Evolutionary conservation across 768 basidiomycete species (phyloP).

Genomic region (Leccinellum rugosiceps): DNA sequence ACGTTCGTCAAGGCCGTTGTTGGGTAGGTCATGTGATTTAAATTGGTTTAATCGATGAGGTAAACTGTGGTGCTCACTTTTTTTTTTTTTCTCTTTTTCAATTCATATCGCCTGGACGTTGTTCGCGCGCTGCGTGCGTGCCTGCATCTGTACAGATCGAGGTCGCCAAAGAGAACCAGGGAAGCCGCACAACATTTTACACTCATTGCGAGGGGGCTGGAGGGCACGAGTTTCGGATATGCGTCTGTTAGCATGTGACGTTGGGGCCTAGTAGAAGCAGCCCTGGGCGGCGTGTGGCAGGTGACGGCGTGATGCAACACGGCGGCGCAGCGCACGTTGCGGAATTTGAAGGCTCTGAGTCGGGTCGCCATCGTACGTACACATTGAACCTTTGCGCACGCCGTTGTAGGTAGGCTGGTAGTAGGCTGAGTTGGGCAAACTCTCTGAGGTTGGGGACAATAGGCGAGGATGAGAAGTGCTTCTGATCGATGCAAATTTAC

Average conservation of each 20-base stretch:
- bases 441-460: too few species aligned
- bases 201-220: constrained; percentile 77
- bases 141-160: constrained; percentile 45
- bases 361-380: too few species aligned
- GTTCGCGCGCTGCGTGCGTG: not conserved
- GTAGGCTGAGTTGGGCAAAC: too few species aligned
- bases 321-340: too few species aligned
- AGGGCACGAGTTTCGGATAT: constrained; percentile 84
- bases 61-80: not conserved
- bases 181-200: constrained; percentile 89
- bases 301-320: not conserved
- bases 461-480: not conserved
- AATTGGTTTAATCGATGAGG: not conserved
- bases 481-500: not conserved
- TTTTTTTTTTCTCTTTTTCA: not conserved
- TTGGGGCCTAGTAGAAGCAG: not conserved
- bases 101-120: too few species aligned
- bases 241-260: constrained; percentile 54
- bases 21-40: constrained; percentile 44
- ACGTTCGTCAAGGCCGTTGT: constrained; percentile 70
- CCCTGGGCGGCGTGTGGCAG: not conserved
- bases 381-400: too few species aligned
- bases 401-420: too few species aligned
- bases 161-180: constrained; percentile 68
- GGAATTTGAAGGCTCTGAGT: too few species aligned